phyloP scores from a whole-genome alignment of 176 grass and related monocot species.

The Puya raimondii region DNA sequence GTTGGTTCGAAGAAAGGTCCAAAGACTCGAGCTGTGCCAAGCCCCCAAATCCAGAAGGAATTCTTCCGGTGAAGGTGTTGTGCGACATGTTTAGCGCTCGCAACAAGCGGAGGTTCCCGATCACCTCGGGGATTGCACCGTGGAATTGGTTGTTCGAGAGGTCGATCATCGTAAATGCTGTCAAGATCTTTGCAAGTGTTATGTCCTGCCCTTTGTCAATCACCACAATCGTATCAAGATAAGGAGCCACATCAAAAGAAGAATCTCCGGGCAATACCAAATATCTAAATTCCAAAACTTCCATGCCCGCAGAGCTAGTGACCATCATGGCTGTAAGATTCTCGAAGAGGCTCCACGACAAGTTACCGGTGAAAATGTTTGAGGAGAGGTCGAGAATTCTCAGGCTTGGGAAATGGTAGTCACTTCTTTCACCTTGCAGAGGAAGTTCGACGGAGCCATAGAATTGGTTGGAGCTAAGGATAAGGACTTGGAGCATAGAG shows the following conservation, averaged over 20 bases:
- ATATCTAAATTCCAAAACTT: too few relatives aligned
- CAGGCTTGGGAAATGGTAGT: not conserved
- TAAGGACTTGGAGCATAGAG: not conserved
- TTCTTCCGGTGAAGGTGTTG: conserved; percentile 9
- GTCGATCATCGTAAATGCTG: too few relatives aligned
- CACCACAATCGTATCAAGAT: too few relatives aligned
- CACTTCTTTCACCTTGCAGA: not conserved
- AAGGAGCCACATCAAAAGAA: too few relatives aligned
- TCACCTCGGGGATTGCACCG: conserved; percentile 12
- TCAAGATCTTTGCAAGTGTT: too few relatives aligned
- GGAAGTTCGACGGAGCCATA: conserved; percentile 10
- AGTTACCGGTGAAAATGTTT: conserved; percentile 6
- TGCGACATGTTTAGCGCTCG: conserved; percentile 18
- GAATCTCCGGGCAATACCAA: too few relatives aligned
- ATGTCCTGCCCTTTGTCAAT: too few relatives aligned
- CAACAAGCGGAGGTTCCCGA: conserved; percentile 7
- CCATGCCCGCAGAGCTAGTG: too few relatives aligned
- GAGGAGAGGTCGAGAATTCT: conserved; percentile 12
- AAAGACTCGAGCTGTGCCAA: conserved; percentile 17
- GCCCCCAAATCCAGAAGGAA: conserved; percentile 10
- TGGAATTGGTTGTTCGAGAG: conserved; percentile 11
- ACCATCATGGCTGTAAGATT: conserved; percentile 1
- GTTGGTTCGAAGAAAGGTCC: conserved; percentile 24
- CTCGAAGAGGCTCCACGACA: not conserved
- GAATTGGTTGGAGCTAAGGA: conserved; percentile 26